Conservation (phyloP, 208 protist genomes). For the Wallacemonas rigidus region DNA sequence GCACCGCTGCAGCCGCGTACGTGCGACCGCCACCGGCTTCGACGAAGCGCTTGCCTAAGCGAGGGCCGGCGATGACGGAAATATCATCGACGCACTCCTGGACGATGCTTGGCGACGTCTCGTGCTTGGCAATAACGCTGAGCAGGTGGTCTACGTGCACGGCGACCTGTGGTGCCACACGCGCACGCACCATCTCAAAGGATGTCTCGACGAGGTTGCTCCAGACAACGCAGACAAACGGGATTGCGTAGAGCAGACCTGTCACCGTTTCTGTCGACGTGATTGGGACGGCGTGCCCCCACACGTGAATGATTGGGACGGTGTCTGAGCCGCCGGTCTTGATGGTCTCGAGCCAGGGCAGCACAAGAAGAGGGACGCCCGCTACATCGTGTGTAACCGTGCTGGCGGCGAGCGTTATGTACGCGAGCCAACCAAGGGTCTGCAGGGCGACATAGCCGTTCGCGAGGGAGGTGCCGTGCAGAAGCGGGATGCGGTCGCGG, state of each 20-base stretch:
- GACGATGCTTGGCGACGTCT: not conserved
- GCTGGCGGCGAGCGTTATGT: constrained; percentile 26
- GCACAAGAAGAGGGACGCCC: not conserved
- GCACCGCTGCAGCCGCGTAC: not conserved
- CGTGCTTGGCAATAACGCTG: constrained; percentile 6
- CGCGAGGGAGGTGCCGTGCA: constrained; percentile 36
- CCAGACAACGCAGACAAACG: constrained; percentile 11
- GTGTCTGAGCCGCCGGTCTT: not conserved
- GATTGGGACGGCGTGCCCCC: not conserved
- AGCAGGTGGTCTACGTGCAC: not conserved
- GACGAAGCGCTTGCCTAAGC: not conserved
- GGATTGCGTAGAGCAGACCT: not conserved
- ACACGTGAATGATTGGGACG: not conserved
- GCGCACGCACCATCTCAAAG: not conserved
- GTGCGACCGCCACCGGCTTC: not conserved
- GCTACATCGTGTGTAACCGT: constrained; percentile 20
- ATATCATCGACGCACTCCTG: not conserved
- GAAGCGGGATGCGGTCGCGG: constrained; percentile 44
- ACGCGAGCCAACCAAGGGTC: constrained; percentile 67
- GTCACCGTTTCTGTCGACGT: not conserved
- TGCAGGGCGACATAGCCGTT: constrained; percentile 60
- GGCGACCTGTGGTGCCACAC: constrained; percentile 16
- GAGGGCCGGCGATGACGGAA: constrained; percentile 19
- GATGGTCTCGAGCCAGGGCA: not conserved
- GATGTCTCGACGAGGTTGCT: constrained; percentile 5